These are phyloP conservation scores for Tolypocladium cylindrosporum DNA, from an alignment of 2,329 filamentous ascomycete species.

Conservation along the genomic window DNA sequence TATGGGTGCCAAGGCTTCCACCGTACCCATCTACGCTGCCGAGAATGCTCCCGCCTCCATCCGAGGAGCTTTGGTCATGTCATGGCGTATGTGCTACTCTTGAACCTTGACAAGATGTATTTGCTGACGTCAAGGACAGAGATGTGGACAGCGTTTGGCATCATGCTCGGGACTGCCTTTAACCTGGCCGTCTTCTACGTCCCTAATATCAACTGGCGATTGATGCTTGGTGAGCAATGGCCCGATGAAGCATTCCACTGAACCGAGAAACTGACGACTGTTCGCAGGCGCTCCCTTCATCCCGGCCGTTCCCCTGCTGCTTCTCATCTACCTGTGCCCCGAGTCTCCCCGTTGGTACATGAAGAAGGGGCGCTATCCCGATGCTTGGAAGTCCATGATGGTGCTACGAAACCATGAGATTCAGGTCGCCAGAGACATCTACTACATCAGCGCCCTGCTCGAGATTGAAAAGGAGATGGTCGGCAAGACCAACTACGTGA, in stretches of 20 bases:
- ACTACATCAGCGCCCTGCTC: conserved; percentile 38
- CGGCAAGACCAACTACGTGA: conserved; percentile 28
- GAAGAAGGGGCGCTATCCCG: conserved; percentile 50
- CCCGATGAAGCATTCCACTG: too few species aligned
- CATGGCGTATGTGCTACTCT: conserved; percentile 41
- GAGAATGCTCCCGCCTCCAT: conserved; percentile 61
- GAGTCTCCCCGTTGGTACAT: conserved; percentile 56
- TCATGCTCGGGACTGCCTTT: conserved; percentile 31
- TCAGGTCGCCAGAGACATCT: conserved; percentile 50
- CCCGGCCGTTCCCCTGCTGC: conserved; percentile 40
- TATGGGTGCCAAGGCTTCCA: conserved; percentile 56
- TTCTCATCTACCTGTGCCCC: conserved; percentile 50
- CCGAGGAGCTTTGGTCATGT: conserved; percentile 70
- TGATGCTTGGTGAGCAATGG: conserved; percentile 32
- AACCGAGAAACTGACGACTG: background rate
- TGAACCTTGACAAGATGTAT: background rate
- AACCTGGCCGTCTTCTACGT: conserved; percentile 19
- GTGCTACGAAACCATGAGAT: conserved; percentile 41
- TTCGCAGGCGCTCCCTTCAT: conserved; percentile 44
- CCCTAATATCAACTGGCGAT: conserved; percentile 22
- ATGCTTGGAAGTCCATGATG: conserved; percentile 48
- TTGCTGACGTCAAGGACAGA: conserved; percentile 24
- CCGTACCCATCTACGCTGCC: conserved; percentile 64
- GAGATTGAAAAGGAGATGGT: conserved; percentile 28
- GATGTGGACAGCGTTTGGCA: conserved; percentile 52